phyloP scores from a whole-genome alignment of 2,329 filamentous ascomycete genomes.

The Sordariomycetes sp. region DNA sequence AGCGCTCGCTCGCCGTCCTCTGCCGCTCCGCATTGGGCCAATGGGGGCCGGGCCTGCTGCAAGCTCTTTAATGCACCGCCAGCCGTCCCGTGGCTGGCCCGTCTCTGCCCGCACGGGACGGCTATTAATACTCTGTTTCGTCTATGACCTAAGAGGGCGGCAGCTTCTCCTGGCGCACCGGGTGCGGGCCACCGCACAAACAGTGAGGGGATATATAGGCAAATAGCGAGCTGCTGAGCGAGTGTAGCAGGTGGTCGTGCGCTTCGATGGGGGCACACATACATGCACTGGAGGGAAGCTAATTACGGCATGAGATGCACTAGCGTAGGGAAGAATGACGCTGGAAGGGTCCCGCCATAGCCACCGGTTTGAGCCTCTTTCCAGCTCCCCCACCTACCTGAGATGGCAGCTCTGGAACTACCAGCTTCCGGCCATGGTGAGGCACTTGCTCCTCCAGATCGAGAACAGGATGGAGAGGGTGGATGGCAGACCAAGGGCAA shows the following conservation, averaged over 20 bases:
- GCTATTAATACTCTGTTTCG: neutral
- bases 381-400: neutral
- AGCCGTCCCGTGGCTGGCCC: neutral
- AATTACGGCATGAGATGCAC: neutral
- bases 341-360: neutral
- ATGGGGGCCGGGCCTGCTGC: neutral
- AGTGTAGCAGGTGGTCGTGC: neutral
- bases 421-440: neutral
- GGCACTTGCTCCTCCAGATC: neutral
- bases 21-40: neutral
- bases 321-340: neutral
- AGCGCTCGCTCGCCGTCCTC: neutral
- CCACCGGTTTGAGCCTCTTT: neutral
- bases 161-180: neutral
- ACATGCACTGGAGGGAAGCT: neutral
- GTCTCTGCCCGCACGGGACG: neutral
- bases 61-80: neutral
- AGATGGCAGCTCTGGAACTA: neutral
- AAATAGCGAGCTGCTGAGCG: neutral
- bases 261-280: neutral
- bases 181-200: neutral
- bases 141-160: neutral
- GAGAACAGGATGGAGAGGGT: neutral
- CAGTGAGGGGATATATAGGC: neutral
- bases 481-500: neutral